Evolutionary conservation across 495 filamentous ascomycete genomes (phyloP).

Genomic region (Umbilicaria muhlenbergii): DNA sequence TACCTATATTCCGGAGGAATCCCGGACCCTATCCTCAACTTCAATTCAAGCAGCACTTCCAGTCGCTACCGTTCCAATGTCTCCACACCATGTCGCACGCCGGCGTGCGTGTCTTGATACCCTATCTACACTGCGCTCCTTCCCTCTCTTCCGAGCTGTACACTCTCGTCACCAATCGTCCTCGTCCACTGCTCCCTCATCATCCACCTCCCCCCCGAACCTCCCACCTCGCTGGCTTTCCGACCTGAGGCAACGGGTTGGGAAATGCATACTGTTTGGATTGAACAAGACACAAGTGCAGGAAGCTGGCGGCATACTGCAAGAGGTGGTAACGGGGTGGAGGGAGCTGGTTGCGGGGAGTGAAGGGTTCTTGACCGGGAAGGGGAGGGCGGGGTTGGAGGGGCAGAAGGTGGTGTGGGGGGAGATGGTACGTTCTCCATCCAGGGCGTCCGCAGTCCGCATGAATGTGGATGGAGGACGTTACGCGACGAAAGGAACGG

Average conservation of each 20-base stretch:
- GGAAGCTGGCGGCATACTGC: slow-evolving; percentile 44
- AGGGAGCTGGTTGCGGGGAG: slow-evolving; percentile 56
- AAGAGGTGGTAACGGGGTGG: slow-evolving; percentile 57
- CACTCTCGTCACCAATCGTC: background rate
- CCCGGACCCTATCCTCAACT: too few species aligned
- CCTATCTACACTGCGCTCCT: too few species aligned
- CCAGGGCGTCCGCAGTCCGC: background rate
- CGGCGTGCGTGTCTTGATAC: too few species aligned
- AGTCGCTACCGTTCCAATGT: too few species aligned
- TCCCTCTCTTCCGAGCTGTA: background rate
- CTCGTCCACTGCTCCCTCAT: slow-evolving; percentile 3
- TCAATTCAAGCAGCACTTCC: too few species aligned
- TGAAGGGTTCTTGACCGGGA: slow-evolving; percentile 65
- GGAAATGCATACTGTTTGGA: slow-evolving; percentile 73
- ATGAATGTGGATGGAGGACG: background rate
- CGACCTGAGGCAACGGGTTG: slow-evolving; percentile 56
- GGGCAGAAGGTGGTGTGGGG: slow-evolving; percentile 73
- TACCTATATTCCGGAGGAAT: too few species aligned
- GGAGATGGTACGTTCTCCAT: slow-evolving; percentile 51
- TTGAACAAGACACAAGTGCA: slow-evolving; percentile 41
- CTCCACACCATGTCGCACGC: too few species aligned
- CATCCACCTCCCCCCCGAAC: slow-evolving; percentile 12
- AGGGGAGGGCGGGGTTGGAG: slow-evolving; percentile 47
- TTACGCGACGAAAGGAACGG: background rate
- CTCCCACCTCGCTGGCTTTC: slow-evolving; percentile 54